Percentiles rank a stretch among this genome's conserved stretches.
phyloP scores from a whole-genome alignment of 345 rosid species.

The Erodium maritimum region DNA sequence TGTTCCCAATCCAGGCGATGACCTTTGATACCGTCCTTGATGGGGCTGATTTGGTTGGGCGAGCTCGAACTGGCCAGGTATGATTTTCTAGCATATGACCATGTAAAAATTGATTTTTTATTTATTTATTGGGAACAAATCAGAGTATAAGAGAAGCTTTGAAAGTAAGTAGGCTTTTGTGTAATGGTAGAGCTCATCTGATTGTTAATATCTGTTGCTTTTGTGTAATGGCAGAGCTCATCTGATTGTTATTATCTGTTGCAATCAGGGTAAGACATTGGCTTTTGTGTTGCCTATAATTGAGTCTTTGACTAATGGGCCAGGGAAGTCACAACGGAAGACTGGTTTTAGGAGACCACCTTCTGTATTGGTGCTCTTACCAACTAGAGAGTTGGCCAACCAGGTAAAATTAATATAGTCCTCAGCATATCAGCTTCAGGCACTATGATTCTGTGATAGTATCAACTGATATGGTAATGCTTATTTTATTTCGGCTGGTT shows the following conservation, averaged over 20 bases:
- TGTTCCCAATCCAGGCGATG: constrained; percentile 85
- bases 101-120: too few species aligned
- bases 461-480: not conserved
- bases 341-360: constrained; percentile 81
- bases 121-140: too few species aligned
- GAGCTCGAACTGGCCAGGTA: constrained; percentile 98
- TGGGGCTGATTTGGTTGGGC: constrained; percentile 82
- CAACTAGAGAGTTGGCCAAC: constrained; percentile 87
- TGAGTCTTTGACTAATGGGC: constrained; percentile 81
- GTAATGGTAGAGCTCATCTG: too few species aligned
- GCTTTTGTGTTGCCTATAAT: constrained; percentile 94
- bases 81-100: not conserved
- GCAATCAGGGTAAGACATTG: constrained; percentile 80
- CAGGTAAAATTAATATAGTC: constrained; percentile 42
- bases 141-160: too few species aligned
- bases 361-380: constrained; percentile 79
- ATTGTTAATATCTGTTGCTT: too few species aligned
- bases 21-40: constrained; percentile 64
- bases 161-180: too few species aligned
- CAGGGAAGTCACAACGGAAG: constrained; percentile 39
- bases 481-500: constrained; percentile 1
- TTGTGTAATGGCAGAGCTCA: too few species aligned
- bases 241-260: too few species aligned
- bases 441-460: not conserved
- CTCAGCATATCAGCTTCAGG: not conserved